Percentiles rank a stretch among this genome's conserved stretches.
Conservation (phyloP, 257 asterid genomes). For the Marsdenia floribunda region DNA sequence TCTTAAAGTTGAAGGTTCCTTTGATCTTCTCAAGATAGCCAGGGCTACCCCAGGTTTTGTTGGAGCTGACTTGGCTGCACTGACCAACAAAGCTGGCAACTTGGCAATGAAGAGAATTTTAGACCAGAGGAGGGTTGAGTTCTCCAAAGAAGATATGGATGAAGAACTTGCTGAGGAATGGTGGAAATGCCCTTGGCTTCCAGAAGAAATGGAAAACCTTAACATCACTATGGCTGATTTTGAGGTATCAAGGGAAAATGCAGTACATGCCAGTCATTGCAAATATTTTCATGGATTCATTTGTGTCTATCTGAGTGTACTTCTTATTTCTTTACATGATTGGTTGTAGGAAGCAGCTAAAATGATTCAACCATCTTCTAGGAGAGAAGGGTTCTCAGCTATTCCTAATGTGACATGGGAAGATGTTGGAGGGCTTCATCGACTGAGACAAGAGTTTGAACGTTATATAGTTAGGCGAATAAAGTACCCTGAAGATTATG, state of each 20-base stretch:
- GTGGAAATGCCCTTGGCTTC: constrained; percentile 65
- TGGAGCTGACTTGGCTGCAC: constrained; percentile 85
- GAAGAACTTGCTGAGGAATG: constrained; percentile 44
- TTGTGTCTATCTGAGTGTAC: not conserved
- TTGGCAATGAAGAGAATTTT: constrained; percentile 80
- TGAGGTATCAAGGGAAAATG: constrained; percentile 44
- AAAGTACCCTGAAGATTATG: constrained; percentile 63
- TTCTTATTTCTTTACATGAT: constrained; percentile 7
- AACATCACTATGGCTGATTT: constrained; percentile 72
- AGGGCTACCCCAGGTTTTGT: constrained; percentile 82
- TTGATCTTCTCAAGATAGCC: constrained; percentile 76
- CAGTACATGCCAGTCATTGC: not conserved
- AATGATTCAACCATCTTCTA: constrained; percentile 74
- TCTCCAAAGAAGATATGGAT: constrained; percentile 24
- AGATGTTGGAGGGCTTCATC: constrained; percentile 83
- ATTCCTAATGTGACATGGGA: constrained; percentile 87
- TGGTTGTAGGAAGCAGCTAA: constrained; percentile 72
- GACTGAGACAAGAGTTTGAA: constrained; percentile 56
- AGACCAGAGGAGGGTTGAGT: constrained; percentile 38
- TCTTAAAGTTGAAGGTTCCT: constrained; percentile 72
- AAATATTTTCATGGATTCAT: not conserved
- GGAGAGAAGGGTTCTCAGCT: constrained; percentile 86
- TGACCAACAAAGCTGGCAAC: constrained; percentile 72
- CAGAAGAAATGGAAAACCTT: constrained; percentile 55
- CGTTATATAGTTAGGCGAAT: constrained; percentile 56